phyloP scores from a whole-genome alignment of 306 rosid genomes.

The Vigna reflexopilosa region DNA sequence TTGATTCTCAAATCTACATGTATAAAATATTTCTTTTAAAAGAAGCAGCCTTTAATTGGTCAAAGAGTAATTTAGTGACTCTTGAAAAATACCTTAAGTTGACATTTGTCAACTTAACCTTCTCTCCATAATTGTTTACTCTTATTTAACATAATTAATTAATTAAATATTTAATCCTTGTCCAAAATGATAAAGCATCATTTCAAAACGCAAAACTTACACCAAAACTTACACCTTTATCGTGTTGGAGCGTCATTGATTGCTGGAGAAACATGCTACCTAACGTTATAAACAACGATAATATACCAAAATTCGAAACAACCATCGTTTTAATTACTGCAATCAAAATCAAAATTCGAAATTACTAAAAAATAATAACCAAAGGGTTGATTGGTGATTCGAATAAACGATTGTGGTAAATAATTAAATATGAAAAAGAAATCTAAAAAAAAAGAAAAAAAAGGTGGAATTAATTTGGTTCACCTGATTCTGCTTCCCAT shows the following conservation, averaged over 20 bases:
- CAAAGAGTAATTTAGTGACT: too few species aligned
- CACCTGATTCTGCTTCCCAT: constrained; percentile 51
- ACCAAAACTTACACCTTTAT: constrained; percentile 39
- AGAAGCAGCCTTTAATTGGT: too few species aligned
- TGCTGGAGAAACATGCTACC: constrained; percentile 23
- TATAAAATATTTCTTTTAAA: too few species aligned
- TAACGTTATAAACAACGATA: neutral
- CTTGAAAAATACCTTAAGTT: too few species aligned
- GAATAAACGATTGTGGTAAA: constrained; percentile 30
- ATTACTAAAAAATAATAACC: neutral
- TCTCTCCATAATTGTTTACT: too few species aligned
- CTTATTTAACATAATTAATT: neutral
- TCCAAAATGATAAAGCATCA: constrained; percentile 50
- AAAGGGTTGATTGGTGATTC: neutral
- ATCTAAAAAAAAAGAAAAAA: neutral
- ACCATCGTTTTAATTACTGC: neutral
- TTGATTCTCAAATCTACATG: too few species aligned
- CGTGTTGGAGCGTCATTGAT: constrained; percentile 54
- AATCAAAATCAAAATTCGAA: neutral
- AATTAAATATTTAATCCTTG: constrained; percentile 32
- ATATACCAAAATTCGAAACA: neutral
- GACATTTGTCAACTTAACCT: too few species aligned
- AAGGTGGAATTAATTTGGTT: constrained; percentile 45
- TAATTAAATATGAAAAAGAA: neutral
- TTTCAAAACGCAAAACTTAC: constrained; percentile 40